phyloP scores from a whole-genome alignment of 208 protist genomes.

The Lotmaria passim region DNA sequence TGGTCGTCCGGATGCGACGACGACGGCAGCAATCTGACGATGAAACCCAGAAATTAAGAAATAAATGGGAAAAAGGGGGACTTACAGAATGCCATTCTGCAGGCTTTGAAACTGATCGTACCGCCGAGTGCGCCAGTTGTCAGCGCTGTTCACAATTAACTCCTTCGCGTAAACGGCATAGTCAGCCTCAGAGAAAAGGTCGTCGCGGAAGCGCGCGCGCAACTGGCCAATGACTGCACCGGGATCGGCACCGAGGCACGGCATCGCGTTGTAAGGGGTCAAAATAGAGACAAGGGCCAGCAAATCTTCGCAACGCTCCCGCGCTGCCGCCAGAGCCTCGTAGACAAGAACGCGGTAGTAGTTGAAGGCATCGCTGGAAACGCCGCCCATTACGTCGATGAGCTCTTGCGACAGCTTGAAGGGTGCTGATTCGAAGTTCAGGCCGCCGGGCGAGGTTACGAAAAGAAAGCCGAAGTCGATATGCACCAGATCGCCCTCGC shows the following conservation, averaged over 20 bases:
- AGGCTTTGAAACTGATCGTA: constrained; percentile 94
- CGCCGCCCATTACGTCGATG: constrained; percentile 91
- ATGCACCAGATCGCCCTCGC: constrained; percentile 93
- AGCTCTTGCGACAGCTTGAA: constrained; percentile 95
- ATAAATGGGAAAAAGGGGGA: constrained; percentile 8
- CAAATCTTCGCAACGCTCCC: constrained; percentile 82
- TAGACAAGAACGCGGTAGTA: constrained; percentile 93
- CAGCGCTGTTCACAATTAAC: constrained; percentile 86
- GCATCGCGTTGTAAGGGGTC: constrained; percentile 83
- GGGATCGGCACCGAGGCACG: constrained; percentile 87
- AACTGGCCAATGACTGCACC: constrained; percentile 66
- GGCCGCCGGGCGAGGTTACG: constrained; percentile 94
- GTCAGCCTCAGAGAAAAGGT: constrained; percentile 83
- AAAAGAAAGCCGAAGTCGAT: constrained; percentile 99
- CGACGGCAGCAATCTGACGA: no score
- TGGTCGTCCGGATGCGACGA: no score
- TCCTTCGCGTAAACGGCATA: constrained; percentile 86
- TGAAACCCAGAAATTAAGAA: no score
- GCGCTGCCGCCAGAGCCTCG: constrained; percentile 73
- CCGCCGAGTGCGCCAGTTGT: constrained; percentile 92
- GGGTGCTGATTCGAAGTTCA: constrained; percentile 94
- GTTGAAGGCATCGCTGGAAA: constrained; percentile 69
- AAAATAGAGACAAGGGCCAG: constrained; percentile 87
- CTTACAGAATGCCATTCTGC: constrained; percentile 91
- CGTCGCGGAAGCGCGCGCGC: constrained; percentile 79